Base-by-base conservation (phyloP, 192 early-diverging fungal genomes). In the Backusella luteola region DNA sequence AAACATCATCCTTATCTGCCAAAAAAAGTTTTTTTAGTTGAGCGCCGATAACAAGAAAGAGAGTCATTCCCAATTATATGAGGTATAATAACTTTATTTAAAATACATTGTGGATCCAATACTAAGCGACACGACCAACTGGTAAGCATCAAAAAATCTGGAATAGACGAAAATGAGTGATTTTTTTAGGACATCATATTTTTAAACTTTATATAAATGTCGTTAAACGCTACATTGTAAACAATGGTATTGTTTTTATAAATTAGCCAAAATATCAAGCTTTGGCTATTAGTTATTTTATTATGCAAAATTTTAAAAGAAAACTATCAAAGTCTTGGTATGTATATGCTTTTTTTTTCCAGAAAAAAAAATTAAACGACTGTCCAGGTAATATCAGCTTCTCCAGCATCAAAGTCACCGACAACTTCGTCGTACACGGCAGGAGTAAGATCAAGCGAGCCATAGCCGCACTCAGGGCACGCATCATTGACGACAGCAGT, bases 381-480 rank as follows among this genome's bases (percentile, higher is more conserved):
- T 36, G 79, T 80, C 89, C 89, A 90, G 4, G 79, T 82, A 76
- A 90, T 87, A 0, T 82, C 69, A 34, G 82, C 79, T 1, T 84
- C 85, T 32, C 89, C 89, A 26, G 72, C 81, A 59, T 75, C 78
- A 21, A 78, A 36, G 63, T 84, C 76, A 21, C 81, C 89, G 78
- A 90, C 81, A 49, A 49, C 46, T 0, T 49, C 5, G 6, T 6
- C 17, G 6, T 49, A 90, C 34, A 87, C 82, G 4, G 78, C 69
- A 8, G 86, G 86, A 46, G 85, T 85, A 17, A 90, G 72, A 76
- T 90, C 89, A 2, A 90, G 78, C 53, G 83, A 79, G 38, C 89
- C 87, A 6, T 56, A n/a, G 34, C 79, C 79, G 74, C 89, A 90
- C 1, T 69, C 80, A 3, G 87, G 86, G 69, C 89, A 90, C 15